Evolutionary conservation across 495 filamentous ascomycete species (phyloP).

Genomic region (Opeltia flavorubescens): DNA sequence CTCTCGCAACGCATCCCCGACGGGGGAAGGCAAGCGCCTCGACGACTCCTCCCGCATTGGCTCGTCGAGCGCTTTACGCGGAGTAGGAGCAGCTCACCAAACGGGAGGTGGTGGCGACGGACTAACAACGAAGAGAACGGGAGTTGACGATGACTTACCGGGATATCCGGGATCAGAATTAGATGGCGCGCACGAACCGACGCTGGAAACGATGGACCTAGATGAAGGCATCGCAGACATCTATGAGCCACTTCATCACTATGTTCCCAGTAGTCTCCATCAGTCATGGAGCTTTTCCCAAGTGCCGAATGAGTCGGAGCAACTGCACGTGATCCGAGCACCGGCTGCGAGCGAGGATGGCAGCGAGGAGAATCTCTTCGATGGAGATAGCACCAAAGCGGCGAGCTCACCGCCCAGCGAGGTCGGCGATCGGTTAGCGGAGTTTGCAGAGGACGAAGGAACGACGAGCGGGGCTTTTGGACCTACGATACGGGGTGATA

Average conservation of each 20-base stretch:
- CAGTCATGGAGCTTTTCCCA: constrained; percentile 9
- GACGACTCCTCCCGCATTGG: constrained; percentile 74
- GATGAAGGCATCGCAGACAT: constrained; percentile 16
- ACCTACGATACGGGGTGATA: constrained; percentile 19
- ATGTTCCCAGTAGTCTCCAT: constrained; percentile 8
- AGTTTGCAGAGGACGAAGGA: constrained; percentile 18
- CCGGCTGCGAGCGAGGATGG: constrained; percentile 13
- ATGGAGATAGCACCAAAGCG: constrained; percentile 30
- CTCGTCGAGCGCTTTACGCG: constrained; percentile 69
- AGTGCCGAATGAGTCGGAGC: constrained; percentile 16
- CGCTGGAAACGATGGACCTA: constrained; percentile 24
- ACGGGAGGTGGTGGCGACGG: constrained; percentile 45
- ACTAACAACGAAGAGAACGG: constrained; percentile 6
- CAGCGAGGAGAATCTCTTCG: constrained; percentile 25
- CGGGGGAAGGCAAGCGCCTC: constrained; percentile 78
- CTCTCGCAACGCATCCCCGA: constrained; percentile 35
- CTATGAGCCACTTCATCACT: constrained; percentile 10
- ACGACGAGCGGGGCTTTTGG: constrained; percentile 14
- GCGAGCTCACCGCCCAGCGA: constrained; percentile 30
- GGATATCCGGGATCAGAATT: constrained; percentile 14
- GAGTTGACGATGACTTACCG: constrained; percentile 12
- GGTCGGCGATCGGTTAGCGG: constrained; percentile 23
- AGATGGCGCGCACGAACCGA: constrained; percentile 18
- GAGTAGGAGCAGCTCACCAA: constrained; percentile 61
- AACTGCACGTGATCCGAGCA: constrained; percentile 21